Evolutionary conservation across 2,329 filamentous ascomycete species (phyloP).

Genomic region (Aureobasidium lini): DNA sequence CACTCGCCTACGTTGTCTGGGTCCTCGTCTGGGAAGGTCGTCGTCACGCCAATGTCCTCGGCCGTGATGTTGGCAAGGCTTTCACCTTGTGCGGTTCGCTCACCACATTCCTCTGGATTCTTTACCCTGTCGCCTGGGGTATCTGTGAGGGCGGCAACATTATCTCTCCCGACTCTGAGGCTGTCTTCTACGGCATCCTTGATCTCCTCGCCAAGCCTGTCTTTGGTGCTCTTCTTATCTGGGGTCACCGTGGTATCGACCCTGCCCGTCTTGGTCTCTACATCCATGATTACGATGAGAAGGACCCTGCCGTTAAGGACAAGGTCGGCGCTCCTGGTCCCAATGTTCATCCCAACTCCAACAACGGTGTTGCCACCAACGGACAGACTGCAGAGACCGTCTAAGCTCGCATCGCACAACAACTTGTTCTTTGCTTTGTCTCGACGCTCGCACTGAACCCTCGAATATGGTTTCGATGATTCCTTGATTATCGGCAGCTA

Average conservation of each 20-base stretch:
- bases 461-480: neutral
- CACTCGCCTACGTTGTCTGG: constrained; percentile 54
- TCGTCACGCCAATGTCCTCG: constrained; percentile 48
- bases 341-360: constrained; percentile 19
- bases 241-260: constrained; percentile 56
- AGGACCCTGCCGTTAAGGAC: constrained; percentile 26
- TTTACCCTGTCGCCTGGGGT: constrained; percentile 60
- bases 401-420: neutral
- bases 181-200: constrained; percentile 60
- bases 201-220: constrained; percentile 58
- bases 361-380: constrained; percentile 11
- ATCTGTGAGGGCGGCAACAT: constrained; percentile 57
- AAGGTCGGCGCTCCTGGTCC: constrained; percentile 14
- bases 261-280: constrained; percentile 48
- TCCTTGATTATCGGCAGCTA: neutral
- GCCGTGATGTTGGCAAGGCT: constrained; percentile 44
- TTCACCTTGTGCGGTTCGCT: constrained; percentile 52
- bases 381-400: constrained; percentile 7
- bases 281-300: constrained; percentile 41
- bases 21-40: constrained; percentile 51
- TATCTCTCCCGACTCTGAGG: constrained; percentile 59
- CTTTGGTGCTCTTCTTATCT: constrained; percentile 55
- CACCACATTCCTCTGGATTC: constrained; percentile 55
- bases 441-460: neutral
- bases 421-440: neutral